Evolutionary conservation across 768 basidiomycete genomes (phyloP).

Genomic region (Rhodotorula babjevae): DNA sequence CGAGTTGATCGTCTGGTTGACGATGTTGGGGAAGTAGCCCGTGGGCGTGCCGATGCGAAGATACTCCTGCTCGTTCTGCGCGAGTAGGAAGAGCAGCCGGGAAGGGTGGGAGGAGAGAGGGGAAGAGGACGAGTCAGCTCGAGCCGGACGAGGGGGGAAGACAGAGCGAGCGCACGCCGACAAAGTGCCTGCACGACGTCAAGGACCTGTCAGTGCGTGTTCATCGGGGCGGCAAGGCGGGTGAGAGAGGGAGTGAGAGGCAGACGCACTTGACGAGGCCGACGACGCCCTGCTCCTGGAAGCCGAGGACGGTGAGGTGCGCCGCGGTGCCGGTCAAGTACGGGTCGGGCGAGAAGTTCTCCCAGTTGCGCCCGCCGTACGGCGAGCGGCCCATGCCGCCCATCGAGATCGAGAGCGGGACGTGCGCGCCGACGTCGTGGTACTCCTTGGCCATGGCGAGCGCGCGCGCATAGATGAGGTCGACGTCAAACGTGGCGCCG

Average conservation of each 20-base stretch:
- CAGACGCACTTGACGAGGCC: conserved; percentile 52
- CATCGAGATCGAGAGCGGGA: conserved; percentile 45
- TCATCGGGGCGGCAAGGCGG: no score
- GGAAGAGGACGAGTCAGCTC: no score
- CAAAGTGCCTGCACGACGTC: conserved; percentile 52
- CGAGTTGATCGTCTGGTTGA: conserved; percentile 51
- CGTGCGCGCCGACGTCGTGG: conserved; percentile 73
- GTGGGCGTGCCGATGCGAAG: conserved; percentile 26
- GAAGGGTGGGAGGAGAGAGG: no score
- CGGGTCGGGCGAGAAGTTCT: conserved; percentile 28
- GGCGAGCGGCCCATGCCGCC: neutral
- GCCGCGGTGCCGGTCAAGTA: conserved; percentile 19
- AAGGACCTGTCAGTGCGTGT: neutral
- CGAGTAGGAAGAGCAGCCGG: no score
- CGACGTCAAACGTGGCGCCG: conserved; percentile 74
- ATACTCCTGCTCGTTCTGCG: conserved; percentile 50
- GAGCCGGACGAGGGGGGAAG: no score
- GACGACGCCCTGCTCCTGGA: conserved; percentile 39
- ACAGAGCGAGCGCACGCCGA: conserved; percentile 42
- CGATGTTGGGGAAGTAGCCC: conserved; percentile 28
- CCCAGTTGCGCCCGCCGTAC: conserved; percentile 30
- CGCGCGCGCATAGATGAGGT: conserved; percentile 70
- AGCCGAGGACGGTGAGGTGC: conserved; percentile 23
- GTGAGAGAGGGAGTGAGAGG: no score
- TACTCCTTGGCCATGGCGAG: conserved; percentile 76